phyloP scores from a whole-genome alignment of 371 early-diverging fungal genomes.

The Mortierella sp. region DNA sequence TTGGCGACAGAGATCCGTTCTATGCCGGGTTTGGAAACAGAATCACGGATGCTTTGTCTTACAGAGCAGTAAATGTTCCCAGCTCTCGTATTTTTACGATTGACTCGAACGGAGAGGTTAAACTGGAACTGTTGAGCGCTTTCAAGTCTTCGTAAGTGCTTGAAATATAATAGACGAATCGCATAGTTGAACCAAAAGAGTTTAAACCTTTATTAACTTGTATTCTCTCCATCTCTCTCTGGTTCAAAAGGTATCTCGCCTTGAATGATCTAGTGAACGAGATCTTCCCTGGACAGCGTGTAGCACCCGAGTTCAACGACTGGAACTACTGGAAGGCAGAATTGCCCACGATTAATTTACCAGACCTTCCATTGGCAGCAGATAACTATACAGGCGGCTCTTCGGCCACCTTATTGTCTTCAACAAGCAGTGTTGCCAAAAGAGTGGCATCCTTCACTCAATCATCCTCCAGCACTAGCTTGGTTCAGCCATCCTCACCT shows the following conservation, averaged over 20 bases:
- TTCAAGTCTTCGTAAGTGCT: conserved; percentile 82
- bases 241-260: conserved; percentile 72
- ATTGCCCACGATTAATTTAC: conserved; percentile 68
- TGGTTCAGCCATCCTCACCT: conserved; percentile 38
- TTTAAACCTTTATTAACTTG: background rate
- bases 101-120: conserved; percentile 94
- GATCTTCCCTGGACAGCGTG: conserved; percentile 84
- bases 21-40: conserved; percentile 99
- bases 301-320: conserved; percentile 83
- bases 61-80: conserved; percentile 96
- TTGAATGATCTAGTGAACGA: conserved; percentile 96
- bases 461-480: conserved; percentile 29
- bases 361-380: conserved; percentile 56
- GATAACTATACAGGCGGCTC: conserved; percentile 45
- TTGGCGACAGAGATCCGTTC: conserved; percentile 89
- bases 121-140: conserved; percentile 87
- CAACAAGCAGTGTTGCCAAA: conserved; percentile 47
- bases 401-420: conserved; percentile 53
- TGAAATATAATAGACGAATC: conserved; percentile 9
- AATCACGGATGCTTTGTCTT: conserved; percentile 91
- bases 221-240: background rate
- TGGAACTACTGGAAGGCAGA: conserved; percentile 89
- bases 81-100: conserved; percentile 97
- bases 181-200: background rate
- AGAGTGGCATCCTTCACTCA: conserved; percentile 42